Base-by-base conservation (phyloP, 768 basidiomycete species). In the Naganishia onofrii region DNA sequence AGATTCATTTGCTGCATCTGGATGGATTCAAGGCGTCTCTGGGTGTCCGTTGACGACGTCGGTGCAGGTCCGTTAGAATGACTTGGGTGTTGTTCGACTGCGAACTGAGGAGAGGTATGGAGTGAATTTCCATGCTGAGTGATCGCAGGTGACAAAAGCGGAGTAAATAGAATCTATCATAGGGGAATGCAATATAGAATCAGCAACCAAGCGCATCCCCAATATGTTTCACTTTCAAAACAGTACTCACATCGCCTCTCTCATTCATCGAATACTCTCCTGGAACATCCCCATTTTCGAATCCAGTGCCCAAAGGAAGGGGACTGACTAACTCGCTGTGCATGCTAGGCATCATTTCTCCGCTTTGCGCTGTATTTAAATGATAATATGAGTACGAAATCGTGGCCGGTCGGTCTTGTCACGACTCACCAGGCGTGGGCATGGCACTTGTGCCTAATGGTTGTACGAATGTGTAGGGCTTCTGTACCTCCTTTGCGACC, bases 351-450 rank as follows among this genome's bases (percentile, higher is more conserved):
- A 74, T 86, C 84, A 13, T 89, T 85, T 57, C 88, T 85, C 65
- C 90, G 84, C 81, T 74, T 65, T 75, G 83, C 15, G 86, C 88
- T 89, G 71, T 28, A 10, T 63, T 55, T 13, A 51, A 42, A 42
- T 15, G 71, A 71, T 70, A 26, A 0, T 26, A 52, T 38, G 17
- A 52, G 29, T 28, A 32, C 26, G 5, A 23, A 23, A 29, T 26
- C 15, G n/a, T 21, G 34, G 23, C 42, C 15, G n/a, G n/a, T 46
- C 26, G 7, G 17, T 9, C 12, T 36, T 2, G 21, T 17, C 7
- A 36, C 48, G 1, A 57, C 86, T 75, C 74, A 89, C 88, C 83
- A 75, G 89, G 89, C 29, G 90, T 90, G 8, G 88, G 88, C 51
- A 91, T 73, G 53, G 76, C 73, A 23, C 65, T 74, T 8, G 71